Conservation (phyloP, 75 land plant genomes). For the Chamaecyparis obtusa region DNA sequence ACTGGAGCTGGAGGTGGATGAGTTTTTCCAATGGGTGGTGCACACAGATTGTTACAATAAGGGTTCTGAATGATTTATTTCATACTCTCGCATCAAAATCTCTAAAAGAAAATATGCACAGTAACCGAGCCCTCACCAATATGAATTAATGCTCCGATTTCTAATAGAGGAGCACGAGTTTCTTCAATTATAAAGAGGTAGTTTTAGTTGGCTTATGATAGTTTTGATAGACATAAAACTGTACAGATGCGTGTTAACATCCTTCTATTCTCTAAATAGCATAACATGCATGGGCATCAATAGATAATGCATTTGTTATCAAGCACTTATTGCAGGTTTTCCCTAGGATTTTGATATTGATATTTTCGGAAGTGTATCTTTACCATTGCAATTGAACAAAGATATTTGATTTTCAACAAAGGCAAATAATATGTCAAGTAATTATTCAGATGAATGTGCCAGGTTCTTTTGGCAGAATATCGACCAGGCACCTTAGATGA, state of each 20-base stretch:
- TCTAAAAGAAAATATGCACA: not conserved
- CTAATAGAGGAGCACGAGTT: not conserved
- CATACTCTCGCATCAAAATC: not conserved
- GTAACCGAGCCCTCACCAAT: not conserved
- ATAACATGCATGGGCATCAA: not conserved
- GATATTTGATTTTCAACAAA: not conserved
- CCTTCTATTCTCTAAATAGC: not conserved
- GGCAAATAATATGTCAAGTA: not conserved
- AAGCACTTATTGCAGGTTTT: not conserved
- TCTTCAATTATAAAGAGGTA: not conserved
- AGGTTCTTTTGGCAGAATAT: slow-evolving; percentile 64
- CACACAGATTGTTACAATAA: not conserved
- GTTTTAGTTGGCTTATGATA: no score
- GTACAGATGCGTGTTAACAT: not conserved
- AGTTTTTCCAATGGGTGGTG: no score
- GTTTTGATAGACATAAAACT: not conserved
- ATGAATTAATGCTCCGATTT: not conserved
- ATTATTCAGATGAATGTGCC: not conserved
- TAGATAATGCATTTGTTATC: not conserved
- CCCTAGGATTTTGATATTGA: not conserved
- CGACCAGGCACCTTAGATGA: slow-evolving; percentile 51
- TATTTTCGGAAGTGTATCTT: not conserved
- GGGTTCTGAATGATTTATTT: not conserved
- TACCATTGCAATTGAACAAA: not conserved
- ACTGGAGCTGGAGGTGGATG: no score